Base-by-base conservation (phyloP, 805 yeast genomes). In the Candida hungchunana region DNA sequence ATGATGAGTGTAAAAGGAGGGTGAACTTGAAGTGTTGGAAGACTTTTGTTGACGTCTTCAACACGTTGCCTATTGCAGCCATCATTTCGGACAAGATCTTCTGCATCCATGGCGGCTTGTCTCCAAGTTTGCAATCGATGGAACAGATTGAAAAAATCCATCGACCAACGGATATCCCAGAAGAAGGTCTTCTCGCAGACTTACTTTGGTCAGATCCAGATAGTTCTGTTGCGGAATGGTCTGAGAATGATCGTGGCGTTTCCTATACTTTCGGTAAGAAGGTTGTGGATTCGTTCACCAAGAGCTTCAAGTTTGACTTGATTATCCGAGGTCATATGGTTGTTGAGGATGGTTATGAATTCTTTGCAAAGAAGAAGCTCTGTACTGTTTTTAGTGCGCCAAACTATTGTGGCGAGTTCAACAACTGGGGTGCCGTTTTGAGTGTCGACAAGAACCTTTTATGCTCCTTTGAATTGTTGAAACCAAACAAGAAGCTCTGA, bases 391-490 rank as follows among this genome's bases (percentile, higher is more conserved):
- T 84, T 51, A 74, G 80, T 42, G 94, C 93, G 4, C 94, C 94
- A 4, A 84, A 84, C 54, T 84, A 84, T 51, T 59, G 72, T 51
- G 72, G 72, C 21, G 72, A 67, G 37, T 67, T 67, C 40, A 68
- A 88, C 57, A 87, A 87, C 54, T 87, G 96, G 96, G 96, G 96
- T 20, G 98, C 98, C 1, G 97, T 90, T 4, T 88, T 93, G 97
- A 82, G 95, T 49, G 97, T 93, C 13, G 78, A 85, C 46, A 94
- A 86, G 43, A 96, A 90, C 52, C 69, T 93, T 46, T 66, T 93
- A 42, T 93, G 98, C 59, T 82, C 93, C 40, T 93, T 93, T 60
- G 98, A 93, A 61, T 71, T 93, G 38, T 68, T 93, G 44, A 96
- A 90, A 61, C 98, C 98, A 4, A 49, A 48, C 16, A 50, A 47